Conservation (phyloP, 345 rosid species). For the Melaleuca alternifolia region DNA sequence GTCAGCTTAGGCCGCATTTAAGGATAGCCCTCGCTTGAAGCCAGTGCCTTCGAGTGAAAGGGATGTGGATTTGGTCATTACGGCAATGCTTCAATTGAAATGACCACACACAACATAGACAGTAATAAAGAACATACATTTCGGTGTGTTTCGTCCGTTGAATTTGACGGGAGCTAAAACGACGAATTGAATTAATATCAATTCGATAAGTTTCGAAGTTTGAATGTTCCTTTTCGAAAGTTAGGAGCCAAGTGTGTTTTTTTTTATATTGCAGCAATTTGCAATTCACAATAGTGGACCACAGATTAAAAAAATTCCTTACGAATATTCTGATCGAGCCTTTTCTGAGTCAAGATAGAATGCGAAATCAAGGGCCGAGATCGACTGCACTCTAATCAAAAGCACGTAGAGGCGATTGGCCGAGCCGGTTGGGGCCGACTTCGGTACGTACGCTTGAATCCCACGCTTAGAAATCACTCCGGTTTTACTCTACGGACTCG, state of each 20-base stretch:
- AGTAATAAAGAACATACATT: not conserved
- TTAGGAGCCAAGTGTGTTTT: too few relatives aligned
- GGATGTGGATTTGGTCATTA: not conserved
- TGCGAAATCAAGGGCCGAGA: not conserved
- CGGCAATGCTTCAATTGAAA: not conserved
- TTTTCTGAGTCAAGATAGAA: not conserved
- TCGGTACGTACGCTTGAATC: not conserved
- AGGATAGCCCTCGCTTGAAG: too few relatives aligned
- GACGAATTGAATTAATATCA: too few relatives aligned
- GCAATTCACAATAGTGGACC: not conserved
- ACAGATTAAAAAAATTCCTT: not conserved
- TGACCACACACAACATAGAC: too few relatives aligned
- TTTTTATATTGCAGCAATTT: too few relatives aligned
- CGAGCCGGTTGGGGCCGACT: not conserved
- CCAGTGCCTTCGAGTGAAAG: too few relatives aligned
- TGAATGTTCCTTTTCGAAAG: too few relatives aligned
- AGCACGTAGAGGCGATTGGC: not conserved
- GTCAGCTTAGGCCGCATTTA: too few relatives aligned
- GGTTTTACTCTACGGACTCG: not conserved
- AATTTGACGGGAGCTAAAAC: too few relatives aligned
- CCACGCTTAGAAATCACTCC: not conserved
- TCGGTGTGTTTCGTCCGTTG: too few relatives aligned
- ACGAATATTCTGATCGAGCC: not conserved
- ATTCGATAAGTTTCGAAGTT: too few relatives aligned
- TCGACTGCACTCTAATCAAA: not conserved